A percentile compares a stretch with the other conserved stretches of the same genome.
phyloP scores from a whole-genome alignment of 2,329 filamentous ascomycete species.

The Venturia asperata region DNA sequence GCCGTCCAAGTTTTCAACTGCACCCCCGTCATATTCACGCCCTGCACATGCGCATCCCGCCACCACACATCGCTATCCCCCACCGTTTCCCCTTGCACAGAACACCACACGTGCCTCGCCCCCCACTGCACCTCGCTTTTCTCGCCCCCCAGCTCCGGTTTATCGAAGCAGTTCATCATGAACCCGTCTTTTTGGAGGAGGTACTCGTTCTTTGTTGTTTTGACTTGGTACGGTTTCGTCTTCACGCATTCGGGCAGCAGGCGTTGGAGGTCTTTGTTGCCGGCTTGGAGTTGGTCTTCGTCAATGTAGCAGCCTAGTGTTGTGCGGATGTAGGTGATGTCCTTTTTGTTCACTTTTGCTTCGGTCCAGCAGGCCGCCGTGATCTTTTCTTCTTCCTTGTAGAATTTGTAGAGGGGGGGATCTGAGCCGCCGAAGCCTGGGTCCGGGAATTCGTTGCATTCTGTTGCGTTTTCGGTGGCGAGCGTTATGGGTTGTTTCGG shows the following conservation, averaged over 20 bases:
- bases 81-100: not conserved
- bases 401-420: constrained; percentile 10
- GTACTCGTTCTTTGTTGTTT: constrained; percentile 9
- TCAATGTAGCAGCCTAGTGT: constrained; percentile 15
- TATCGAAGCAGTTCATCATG: not conserved
- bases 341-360: not conserved
- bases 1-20: not conserved
- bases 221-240: not conserved
- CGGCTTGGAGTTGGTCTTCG: constrained; percentile 11
- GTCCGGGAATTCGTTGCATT: constrained; percentile 17
- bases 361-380: not conserved
- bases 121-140: constrained; percentile 15
- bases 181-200: constrained; percentile 7
- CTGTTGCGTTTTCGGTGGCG: constrained; percentile 2
- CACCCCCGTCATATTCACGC: not conserved
- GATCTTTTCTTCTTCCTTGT: not conserved
- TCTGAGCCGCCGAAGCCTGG: constrained; percentile 17
- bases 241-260: constrained; percentile 9
- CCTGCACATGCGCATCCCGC: constrained; percentile 11
- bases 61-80: not conserved
- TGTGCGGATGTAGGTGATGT: not conserved
- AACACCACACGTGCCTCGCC: constrained; percentile 12
- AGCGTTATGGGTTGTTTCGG: not conserved
- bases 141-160: not conserved
- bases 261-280: not conserved